A percentile compares a stretch with the other conserved stretches of the same genome.
phyloP scores from a whole-genome alignment of 2,329 filamentous ascomycete genomes.

The Ilyonectria sp. region DNA sequence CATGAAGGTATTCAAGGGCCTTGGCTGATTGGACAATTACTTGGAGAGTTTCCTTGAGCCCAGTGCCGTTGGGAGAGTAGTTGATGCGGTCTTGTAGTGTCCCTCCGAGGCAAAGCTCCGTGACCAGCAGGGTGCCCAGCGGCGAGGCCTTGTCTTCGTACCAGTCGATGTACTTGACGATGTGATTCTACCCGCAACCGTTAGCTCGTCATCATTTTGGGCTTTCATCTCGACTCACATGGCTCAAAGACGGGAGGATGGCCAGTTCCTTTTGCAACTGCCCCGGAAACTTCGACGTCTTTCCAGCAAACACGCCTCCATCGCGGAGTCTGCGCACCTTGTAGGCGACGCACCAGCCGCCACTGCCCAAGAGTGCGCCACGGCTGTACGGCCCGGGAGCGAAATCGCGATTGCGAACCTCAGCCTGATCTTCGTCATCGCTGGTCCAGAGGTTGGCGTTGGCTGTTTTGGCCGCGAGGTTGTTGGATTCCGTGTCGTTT shows the following conservation, averaged over 20 bases:
- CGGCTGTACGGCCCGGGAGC: constrained; percentile 41
- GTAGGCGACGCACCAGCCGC: constrained; percentile 49
- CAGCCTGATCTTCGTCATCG: constrained; percentile 37
- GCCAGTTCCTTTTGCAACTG: constrained; percentile 47
- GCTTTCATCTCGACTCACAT: constrained; percentile 42
- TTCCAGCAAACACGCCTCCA: constrained; percentile 49
- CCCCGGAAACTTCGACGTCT: constrained; percentile 38
- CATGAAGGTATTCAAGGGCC: constrained; percentile 50
- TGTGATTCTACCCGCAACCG: constrained; percentile 40
- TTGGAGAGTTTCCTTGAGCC: constrained; percentile 35
- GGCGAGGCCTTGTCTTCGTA: constrained; percentile 40
- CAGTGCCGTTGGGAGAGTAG: constrained; percentile 37
- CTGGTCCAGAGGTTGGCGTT: constrained; percentile 36
- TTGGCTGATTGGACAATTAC: constrained; percentile 43
- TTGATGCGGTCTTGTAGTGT: constrained; percentile 49
- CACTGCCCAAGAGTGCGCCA: constrained; percentile 46
- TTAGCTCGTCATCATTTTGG: neutral
- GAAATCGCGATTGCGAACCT: constrained; percentile 28
- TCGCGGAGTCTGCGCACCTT: constrained; percentile 48
- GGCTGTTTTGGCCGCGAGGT: neutral
- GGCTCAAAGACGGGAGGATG: constrained; percentile 40
- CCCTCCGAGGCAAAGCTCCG: constrained; percentile 50
- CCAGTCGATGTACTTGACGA: constrained; percentile 49
- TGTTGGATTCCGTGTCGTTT: neutral
- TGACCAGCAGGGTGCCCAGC: constrained; percentile 47